Evolutionary conservation across 345 rosid genomes (phyloP).

Genomic region (Citrus cavaleriei): DNA sequence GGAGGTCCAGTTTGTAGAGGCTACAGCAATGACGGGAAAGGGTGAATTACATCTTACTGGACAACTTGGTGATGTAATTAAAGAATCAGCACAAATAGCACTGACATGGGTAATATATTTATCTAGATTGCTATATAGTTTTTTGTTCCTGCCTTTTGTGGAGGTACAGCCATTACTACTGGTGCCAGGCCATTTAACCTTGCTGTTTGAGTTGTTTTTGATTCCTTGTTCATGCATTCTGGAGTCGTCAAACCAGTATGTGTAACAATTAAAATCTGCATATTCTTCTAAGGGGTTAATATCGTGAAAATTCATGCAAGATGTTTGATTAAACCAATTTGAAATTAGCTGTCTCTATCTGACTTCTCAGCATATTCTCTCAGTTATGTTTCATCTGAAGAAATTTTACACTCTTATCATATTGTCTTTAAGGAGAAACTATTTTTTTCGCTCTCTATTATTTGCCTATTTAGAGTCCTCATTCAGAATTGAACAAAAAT

Average conservation of each 20-base stretch:
- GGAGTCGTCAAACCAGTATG: neutral
- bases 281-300: neutral
- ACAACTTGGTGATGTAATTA: slow-evolving; percentile 98
- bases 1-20: slow-evolving; percentile 98
- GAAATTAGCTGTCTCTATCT: neutral
- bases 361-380: neutral
- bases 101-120: slow-evolving; percentile 81
- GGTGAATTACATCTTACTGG: slow-evolving; percentile 97
- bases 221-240: neutral
- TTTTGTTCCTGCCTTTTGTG: neutral
- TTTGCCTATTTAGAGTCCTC: neutral
- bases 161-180: neutral
- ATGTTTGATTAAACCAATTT: neutral
- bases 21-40: slow-evolving; percentile 81
- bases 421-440: neutral
- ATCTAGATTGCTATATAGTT: neutral
- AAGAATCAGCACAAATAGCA: slow-evolving; percentile 98
- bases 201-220: neutral
- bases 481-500: neutral
- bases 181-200: neutral
- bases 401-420: neutral
- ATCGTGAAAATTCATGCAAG: neutral
- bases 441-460: neutral
- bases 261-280: neutral
- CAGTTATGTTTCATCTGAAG: neutral